phyloP scores from a whole-genome alignment of 2,329 filamentous ascomycete species.

The Lasiodiplodia sp. region DNA sequence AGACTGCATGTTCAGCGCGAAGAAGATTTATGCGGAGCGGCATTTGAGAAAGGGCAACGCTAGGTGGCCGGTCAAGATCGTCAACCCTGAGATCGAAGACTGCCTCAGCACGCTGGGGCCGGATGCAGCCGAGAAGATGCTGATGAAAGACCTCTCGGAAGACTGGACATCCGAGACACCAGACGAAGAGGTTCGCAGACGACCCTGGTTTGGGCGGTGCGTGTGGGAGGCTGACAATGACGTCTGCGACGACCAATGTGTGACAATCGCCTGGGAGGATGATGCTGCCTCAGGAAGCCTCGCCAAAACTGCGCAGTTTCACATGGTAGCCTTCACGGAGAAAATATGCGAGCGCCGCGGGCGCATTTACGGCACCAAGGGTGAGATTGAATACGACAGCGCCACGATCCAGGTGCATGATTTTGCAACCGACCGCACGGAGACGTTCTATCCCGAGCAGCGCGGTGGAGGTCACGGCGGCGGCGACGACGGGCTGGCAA shows the following conservation, averaged over 20 bases:
- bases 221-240: conserved; percentile 94
- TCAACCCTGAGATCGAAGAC: conserved; percentile 92
- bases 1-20: conserved; percentile 84
- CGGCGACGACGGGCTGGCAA: conserved; percentile 79
- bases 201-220: conserved; percentile 87
- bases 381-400: conserved; percentile 88
- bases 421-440: conserved; percentile 67
- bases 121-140: conserved; percentile 58
- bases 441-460: conserved; percentile 66
- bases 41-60: conserved; percentile 72
- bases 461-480: conserved; percentile 74
- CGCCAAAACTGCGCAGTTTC: conserved; percentile 86
- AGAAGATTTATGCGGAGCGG: conserved; percentile 78
- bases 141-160: conserved; percentile 58
- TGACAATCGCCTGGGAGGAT: conserved; percentile 88
- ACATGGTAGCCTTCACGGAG: conserved; percentile 92
- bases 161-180: conserved; percentile 66
- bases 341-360: conserved; percentile 87
- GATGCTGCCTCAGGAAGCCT: conserved; percentile 59
- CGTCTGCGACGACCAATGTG: conserved; percentile 90
- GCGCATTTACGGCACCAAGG: conserved; percentile 82
- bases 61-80: conserved; percentile 85
- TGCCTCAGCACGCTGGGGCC: conserved; percentile 58
- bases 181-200: conserved; percentile 54
- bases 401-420: conserved; percentile 76